Percentiles rank a stretch among this genome's conserved stretches.
Evolutionary conservation across 306 rosid genomes (phyloP).

Genomic region (Vigna radiata): DNA sequence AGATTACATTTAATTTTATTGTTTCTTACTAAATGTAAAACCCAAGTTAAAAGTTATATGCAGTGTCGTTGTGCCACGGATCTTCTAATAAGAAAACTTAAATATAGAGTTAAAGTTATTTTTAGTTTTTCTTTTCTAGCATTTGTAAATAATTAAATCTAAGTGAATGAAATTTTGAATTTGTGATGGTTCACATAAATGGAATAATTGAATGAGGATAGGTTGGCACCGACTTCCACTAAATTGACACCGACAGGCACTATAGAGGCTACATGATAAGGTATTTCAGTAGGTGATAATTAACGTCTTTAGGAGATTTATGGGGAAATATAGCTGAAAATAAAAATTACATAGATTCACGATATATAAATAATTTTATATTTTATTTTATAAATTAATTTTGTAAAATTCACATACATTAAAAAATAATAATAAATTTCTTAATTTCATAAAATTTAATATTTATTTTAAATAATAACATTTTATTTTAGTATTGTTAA

Average conservation of each 20-base stretch:
- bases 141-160: not conserved
- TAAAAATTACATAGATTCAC: too few species aligned
- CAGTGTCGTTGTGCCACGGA: not conserved
- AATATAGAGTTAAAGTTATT: not conserved
- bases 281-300: not conserved
- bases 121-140: not conserved
- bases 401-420: too few species aligned
- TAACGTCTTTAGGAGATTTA: too few species aligned
- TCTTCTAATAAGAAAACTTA: not conserved
- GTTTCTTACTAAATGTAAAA: not conserved
- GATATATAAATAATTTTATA: too few species aligned
- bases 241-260: not conserved
- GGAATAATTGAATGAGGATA: not conserved
- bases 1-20: too few species aligned
- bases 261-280: not conserved
- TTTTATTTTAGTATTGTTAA: too few species aligned
- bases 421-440: too few species aligned
- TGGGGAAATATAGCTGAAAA: too few species aligned
- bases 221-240: constrained; percentile 1
- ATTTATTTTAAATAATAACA: too few species aligned
- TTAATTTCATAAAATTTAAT: too few species aligned
- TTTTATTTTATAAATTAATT: too few species aligned
- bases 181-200: not conserved
- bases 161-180: not conserved
- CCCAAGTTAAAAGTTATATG: not conserved